These are phyloP conservation scores for Moringa oleifera DNA, from an alignment of 345 rosid species.

Conservation along the genomic window DNA sequence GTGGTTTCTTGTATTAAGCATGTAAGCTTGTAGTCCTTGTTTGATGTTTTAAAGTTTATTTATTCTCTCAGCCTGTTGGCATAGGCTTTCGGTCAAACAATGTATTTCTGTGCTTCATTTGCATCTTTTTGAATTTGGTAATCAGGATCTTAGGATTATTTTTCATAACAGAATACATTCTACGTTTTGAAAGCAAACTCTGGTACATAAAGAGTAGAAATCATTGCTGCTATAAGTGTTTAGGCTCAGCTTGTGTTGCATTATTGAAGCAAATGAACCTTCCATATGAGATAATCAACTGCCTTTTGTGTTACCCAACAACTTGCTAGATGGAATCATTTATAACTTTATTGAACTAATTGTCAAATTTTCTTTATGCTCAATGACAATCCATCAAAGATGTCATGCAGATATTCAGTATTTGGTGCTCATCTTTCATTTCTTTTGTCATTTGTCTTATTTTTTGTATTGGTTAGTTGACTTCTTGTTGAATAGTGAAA, in stretches of 20 bases:
- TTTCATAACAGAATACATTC: neutral
- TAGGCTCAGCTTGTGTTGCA: constrained; percentile 12
- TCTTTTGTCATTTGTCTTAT: neutral
- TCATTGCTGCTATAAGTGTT: neutral
- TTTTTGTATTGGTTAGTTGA: too few species aligned
- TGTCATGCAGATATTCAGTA: neutral
- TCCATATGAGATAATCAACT: too few species aligned
- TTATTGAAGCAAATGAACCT: neutral
- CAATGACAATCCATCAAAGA: neutral
- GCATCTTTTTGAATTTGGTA: neutral
- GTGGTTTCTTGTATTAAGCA: too few species aligned
- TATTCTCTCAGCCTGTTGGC: neutral
- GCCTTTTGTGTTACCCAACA: neutral
- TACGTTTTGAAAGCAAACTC: neutral
- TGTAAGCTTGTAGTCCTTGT: too few species aligned
- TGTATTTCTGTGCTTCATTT: neutral
- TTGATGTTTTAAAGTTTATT: too few species aligned
- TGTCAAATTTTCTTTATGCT: constrained; percentile 6
- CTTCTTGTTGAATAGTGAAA: too few species aligned
- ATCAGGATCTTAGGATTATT: neutral
- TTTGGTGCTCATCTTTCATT: neutral
- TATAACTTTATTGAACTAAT: neutral
- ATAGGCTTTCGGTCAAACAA: neutral
- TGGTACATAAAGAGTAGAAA: neutral
- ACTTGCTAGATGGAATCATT: constrained; percentile 11